These are phyloP conservation scores for Zoysia japonica DNA, from an alignment of 176 grass and related monocot species.

Conservation along the genomic window DNA sequence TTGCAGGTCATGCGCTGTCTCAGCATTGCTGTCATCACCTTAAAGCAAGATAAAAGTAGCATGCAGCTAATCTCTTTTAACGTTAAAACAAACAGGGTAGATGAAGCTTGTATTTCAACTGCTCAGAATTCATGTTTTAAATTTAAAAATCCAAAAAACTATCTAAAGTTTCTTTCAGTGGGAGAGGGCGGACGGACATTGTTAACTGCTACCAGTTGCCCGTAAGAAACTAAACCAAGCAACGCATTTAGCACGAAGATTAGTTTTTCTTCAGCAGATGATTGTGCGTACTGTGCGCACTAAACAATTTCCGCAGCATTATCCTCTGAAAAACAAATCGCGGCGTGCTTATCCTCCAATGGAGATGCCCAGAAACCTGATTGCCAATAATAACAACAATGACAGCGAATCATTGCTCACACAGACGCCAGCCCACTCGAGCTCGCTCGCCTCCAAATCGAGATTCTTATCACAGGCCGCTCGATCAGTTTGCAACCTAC, in stretches of 20 bases:
- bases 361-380: slow-evolving; percentile 30
- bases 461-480: slow-evolving; percentile 22
- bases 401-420: slow-evolving; percentile 39
- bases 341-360: slow-evolving; percentile 31
- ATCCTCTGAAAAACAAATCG: background rate
- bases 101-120: background rate
- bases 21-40: background rate
- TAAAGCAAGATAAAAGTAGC: background rate
- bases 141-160: background rate
- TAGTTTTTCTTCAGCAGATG: background rate
- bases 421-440: slow-evolving; percentile 10
- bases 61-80: background rate
- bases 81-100: background rate
- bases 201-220: background rate
- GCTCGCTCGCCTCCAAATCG: slow-evolving; percentile 9
- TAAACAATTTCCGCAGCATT: background rate
- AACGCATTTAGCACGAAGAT: background rate
- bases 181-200: background rate
- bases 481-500: slow-evolving; percentile 38
- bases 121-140: background rate
- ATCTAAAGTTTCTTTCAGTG: background rate
- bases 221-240: background rate
- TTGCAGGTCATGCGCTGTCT: background rate
- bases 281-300: background rate
- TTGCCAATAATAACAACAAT: slow-evolving; percentile 34